Evolutionary conservation across 768 basidiomycete species (phyloP).

Genomic region (Leccinum fibrillosum): DNA sequence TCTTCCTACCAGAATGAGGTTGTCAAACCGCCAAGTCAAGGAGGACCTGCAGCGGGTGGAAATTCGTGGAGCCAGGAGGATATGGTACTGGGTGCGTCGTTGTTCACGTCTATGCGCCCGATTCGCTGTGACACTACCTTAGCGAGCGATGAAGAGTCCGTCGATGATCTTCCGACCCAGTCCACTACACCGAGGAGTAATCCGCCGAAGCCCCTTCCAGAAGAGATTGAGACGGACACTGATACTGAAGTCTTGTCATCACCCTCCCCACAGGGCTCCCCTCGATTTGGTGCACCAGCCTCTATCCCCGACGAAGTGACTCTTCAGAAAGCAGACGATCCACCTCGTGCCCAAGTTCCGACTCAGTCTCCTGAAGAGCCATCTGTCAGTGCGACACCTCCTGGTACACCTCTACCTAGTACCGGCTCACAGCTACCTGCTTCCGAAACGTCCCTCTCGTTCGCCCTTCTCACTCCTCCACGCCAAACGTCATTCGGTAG

Average conservation of each 20-base stretch:
- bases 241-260: constrained; percentile 30
- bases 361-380: constrained; percentile 2
- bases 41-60: constrained; percentile 20
- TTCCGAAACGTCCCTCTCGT: constrained; percentile 14
- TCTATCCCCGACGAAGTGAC: constrained; percentile 11
- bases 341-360: constrained; percentile 10
- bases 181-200: constrained; percentile 29
- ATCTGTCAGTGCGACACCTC: constrained; percentile 22
- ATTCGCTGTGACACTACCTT: constrained; percentile 1
- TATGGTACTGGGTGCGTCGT: constrained; percentile 17
- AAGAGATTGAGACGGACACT: constrained; percentile 20
- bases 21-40: constrained; percentile 21
- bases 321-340: constrained; percentile 18
- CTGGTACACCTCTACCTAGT: constrained; percentile 22
- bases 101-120: neutral
- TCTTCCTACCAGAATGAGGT: constrained; percentile 28
- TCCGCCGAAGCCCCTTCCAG: constrained; percentile 10
- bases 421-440: neutral
- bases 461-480: constrained; percentile 46
- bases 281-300: constrained; percentile 6
- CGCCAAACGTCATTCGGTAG: constrained; percentile 38
- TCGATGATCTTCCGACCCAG: constrained; percentile 13
- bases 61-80: constrained; percentile 18
- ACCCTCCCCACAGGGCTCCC: constrained; percentile 19
- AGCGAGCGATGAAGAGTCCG: constrained; percentile 41